Base-by-base conservation (phyloP, 2,329 filamentous ascomycete species). In the Microcyclospora pomicola region DNA sequence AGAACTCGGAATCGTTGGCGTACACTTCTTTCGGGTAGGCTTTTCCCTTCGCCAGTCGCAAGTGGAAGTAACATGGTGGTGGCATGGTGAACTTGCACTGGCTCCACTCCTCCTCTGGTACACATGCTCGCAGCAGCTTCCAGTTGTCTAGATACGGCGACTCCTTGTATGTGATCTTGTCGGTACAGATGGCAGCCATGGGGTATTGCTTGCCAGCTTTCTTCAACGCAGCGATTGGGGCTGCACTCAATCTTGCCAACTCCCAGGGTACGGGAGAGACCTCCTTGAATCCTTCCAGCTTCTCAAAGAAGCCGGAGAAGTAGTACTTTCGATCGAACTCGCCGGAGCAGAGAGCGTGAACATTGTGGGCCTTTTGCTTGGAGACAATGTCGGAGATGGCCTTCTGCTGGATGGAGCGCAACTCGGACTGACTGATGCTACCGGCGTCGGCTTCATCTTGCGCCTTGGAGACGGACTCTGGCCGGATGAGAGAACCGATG, bases 401-500 rank as follows among this genome's bases (percentile, higher is more conserved):
- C 46, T 72, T 68, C 51, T 77, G 72, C 59, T 87, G 81, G 15
- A 79, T 59, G 2, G 66, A 64, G 2, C 63, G 63, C 9, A 86
- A 68, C 42, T 77, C 69, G n/a, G 71, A 63, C 35, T 65, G 54
- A 6, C 66, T 61, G 31, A 69, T 55, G 47, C 71, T 62, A 41
- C 73, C 72, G 38, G 73, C 70, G 45, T 77, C 66, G 42, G 68
- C 59, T 54, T 70, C 56, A 46, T 68, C 63, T 58, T 80, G 68
- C 34, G 72, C 71, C 34, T 73, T 64, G 11, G 80, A 65, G 16
- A 84, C 69, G 36, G 69, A 61, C 37, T 73, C 59, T 1, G 80
- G 78, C 27, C 80, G 75, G 41, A 83, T 72, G 34, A 84, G 66
- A 12, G 79, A 83, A 37, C 80, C 80, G 45, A 82, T 71, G 49